A percentile compares a stretch with the other conserved stretches of the same genome.
Evolutionary conservation across 2,329 filamentous ascomycete genomes (phyloP).

Genomic region (Fusarium longipes): DNA sequence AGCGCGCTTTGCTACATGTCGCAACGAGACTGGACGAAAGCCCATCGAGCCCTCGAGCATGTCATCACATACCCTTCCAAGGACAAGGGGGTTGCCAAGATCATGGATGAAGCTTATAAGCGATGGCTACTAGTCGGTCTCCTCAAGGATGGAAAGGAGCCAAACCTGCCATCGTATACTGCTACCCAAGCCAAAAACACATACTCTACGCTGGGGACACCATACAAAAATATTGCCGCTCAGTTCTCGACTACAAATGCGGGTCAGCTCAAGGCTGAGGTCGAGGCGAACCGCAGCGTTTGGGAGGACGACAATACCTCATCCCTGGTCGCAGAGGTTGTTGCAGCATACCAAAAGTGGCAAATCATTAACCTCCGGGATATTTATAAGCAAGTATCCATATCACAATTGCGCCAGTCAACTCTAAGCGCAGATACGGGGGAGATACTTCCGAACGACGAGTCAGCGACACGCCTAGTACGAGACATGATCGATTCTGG

Average conservation of each 20-base stretch:
- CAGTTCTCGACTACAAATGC: conserved; percentile 71
- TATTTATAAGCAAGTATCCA: conserved; percentile 72
- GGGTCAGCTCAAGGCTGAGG: conserved; percentile 71
- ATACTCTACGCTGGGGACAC: conserved; percentile 69
- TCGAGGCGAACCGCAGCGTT: conserved; percentile 64
- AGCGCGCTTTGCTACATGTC: conserved; percentile 74
- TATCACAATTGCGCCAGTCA: conserved; percentile 62
- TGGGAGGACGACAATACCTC: conserved; percentile 80
- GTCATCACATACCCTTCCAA: conserved; percentile 74
- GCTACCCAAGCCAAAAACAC: conserved; percentile 64
- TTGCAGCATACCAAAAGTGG: conserved; percentile 78
- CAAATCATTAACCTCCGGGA: conserved; percentile 78
- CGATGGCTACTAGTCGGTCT: conserved; percentile 87
- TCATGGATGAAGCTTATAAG: conserved; percentile 91
- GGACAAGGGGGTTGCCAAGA: conserved; percentile 73
- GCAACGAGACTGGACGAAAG: conserved; percentile 70
- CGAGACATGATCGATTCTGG: conserved; percentile 66
- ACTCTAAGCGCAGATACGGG: conserved; percentile 68
- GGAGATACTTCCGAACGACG: conserved; percentile 54
- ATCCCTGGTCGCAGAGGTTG: conserved; percentile 75
- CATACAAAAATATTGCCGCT: conserved; percentile 77
- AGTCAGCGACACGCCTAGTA: conserved; percentile 60
- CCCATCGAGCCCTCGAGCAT: conserved; percentile 70
- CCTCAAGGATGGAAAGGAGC: conserved; percentile 72
- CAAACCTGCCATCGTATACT: conserved; percentile 66